phyloP scores from a whole-genome alignment of 208 protist genomes.

The Herpetomonas tarakana region DNA sequence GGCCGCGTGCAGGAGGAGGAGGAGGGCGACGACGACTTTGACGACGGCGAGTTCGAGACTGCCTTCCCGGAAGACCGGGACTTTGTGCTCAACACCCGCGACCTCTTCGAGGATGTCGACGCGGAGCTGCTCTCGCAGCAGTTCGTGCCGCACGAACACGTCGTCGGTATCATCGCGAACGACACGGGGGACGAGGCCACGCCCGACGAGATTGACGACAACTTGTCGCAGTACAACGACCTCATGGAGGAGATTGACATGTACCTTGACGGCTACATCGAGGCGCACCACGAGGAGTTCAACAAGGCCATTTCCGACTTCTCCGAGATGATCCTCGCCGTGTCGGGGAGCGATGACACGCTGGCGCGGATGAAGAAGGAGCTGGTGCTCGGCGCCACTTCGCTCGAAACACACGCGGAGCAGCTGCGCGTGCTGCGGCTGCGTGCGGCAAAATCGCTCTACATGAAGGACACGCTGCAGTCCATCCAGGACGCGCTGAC shows the following conservation, averaged over 20 bases:
- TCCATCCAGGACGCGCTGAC: conserved; percentile 49
- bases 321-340: conserved; percentile 80
- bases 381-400: conserved; percentile 41
- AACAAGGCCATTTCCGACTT: conserved; percentile 75
- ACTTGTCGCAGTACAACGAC: conserved; percentile 53
- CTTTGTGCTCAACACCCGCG: conserved; percentile 57
- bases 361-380: conserved; percentile 69
- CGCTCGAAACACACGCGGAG: conserved; percentile 66
- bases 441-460: conserved; percentile 68
- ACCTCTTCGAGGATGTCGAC: conserved; percentile 76
- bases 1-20: conserved; percentile 1
- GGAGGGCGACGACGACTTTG: conserved; percentile 31
- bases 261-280: conserved; percentile 69
- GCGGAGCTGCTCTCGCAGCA: conserved; percentile 42
- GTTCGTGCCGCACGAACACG: conserved; percentile 80
- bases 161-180: conserved; percentile 65
- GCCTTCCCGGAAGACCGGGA: conserved; percentile 37
- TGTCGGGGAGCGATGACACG: conserved; percentile 76
- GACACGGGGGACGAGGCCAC: conserved; percentile 59
- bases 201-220: conserved; percentile 61
- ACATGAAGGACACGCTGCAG: conserved; percentile 58
- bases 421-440: conserved; percentile 70
- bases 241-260: conserved; percentile 63
- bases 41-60: conserved; percentile 39
- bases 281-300: conserved; percentile 78